These are phyloP conservation scores for Liquidambar formosana DNA, from an alignment of 164 flowering plant genomes.

Conservation along the genomic window DNA sequence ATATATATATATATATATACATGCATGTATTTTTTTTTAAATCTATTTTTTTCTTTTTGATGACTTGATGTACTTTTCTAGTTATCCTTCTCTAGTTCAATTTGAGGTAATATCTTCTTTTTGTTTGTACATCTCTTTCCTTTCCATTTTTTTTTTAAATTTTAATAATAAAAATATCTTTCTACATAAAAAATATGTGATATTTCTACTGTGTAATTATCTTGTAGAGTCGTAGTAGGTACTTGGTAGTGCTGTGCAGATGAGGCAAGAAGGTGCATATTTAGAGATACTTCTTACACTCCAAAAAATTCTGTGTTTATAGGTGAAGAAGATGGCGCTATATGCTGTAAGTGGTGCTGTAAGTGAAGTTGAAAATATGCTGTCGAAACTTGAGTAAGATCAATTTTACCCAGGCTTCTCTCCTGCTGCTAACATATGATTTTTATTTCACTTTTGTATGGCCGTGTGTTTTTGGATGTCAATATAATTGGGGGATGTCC, in stretches of 20 bases:
- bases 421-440: background rate
- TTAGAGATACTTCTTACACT: background rate
- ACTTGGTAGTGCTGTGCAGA: background rate
- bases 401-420: background rate
- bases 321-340: constrained; percentile 54
- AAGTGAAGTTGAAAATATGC: constrained; percentile 30
- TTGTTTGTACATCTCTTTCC: background rate
- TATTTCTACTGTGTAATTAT: no score
- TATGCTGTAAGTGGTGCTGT: constrained; percentile 45
- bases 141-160: no score
- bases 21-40: no score
- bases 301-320: constrained; percentile 4
- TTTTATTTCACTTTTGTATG: background rate
- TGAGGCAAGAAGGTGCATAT: background rate
- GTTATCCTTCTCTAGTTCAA: background rate
- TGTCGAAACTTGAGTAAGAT: constrained; percentile 23
- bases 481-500: background rate
- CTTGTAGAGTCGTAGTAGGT: background rate
- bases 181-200: background rate
- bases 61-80: background rate
- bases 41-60: no score
- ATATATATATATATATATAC: no score
- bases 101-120: background rate
- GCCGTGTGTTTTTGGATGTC: background rate
- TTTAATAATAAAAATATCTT: background rate